Percentiles rank a stretch among this genome's conserved stretches.
phyloP scores from a whole-genome alignment of 2,329 filamentous ascomycete genomes.

The Chaetomium sp. region DNA sequence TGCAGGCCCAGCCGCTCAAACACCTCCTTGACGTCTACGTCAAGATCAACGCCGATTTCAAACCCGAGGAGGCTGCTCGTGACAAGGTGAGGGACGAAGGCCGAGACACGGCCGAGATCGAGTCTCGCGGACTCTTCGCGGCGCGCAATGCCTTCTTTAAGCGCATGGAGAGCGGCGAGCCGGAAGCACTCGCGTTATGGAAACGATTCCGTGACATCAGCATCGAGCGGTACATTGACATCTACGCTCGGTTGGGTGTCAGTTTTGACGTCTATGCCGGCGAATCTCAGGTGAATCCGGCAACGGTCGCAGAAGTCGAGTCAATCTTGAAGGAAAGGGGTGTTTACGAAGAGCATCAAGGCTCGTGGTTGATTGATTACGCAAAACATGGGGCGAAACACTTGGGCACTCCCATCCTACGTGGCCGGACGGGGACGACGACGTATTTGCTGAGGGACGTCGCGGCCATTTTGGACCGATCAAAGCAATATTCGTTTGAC shows the following conservation, averaged over 20 bases:
- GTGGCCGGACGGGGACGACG: conserved; percentile 64
- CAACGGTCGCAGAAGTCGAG: conserved; percentile 63
- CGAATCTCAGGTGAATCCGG: conserved; percentile 58
- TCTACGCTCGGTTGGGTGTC: conserved; percentile 63
- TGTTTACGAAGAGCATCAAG: conserved; percentile 65
- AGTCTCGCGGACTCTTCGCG: conserved; percentile 48
- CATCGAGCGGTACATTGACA: conserved; percentile 59
- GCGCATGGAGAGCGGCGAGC: conserved; percentile 61
- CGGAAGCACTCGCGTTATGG: conserved; percentile 59
- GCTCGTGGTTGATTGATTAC: conserved; percentile 69
- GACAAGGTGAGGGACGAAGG: conserved; percentile 53
- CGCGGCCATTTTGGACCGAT: conserved; percentile 64
- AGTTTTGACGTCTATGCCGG: conserved; percentile 67
- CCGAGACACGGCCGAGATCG: conserved; percentile 48
- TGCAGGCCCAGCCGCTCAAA: conserved; percentile 67
- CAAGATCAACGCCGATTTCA: conserved; percentile 64
- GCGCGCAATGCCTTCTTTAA: conserved; percentile 65
- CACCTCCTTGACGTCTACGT: conserved; percentile 75
- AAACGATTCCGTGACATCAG: conserved; percentile 60
- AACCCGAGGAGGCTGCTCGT: conserved; percentile 62
- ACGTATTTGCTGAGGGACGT: conserved; percentile 72
- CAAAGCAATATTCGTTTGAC: conserved; percentile 50
- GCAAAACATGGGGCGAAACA: conserved; percentile 68
- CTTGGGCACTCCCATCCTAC: conserved; percentile 66
- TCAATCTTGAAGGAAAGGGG: conserved; percentile 59